Conservation (phyloP, 352 stramenopile species). For the Pythium brachiatum region DNA sequence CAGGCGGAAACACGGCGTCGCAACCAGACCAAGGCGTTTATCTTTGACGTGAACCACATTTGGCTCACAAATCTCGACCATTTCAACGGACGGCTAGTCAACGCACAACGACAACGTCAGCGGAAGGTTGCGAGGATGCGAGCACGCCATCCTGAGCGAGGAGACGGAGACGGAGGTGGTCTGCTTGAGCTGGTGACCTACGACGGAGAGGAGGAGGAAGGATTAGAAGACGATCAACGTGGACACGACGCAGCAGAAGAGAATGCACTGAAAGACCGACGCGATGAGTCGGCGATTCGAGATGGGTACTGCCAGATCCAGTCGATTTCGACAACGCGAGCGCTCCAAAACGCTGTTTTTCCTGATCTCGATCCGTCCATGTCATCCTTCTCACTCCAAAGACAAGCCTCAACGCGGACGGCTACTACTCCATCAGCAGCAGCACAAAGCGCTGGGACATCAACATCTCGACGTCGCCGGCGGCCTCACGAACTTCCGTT, state of each 20-base stretch:
- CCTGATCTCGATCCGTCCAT: slow-evolving; percentile 18
- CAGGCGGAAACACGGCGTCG: slow-evolving; percentile 57
- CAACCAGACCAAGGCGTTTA: slow-evolving; percentile 78
- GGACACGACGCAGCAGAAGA: slow-evolving; percentile 3
- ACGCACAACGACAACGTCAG: slow-evolving; percentile 18
- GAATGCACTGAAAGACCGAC: slow-evolving; percentile 39
- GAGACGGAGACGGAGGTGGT: slow-evolving; percentile 3
- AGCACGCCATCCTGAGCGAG: neutral
- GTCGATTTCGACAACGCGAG: slow-evolving; percentile 58
- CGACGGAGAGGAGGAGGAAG: neutral
- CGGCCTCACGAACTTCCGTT: slow-evolving; percentile 6
- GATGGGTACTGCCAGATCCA: slow-evolving; percentile 78
- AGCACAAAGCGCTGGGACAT: neutral
- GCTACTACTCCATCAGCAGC: neutral
- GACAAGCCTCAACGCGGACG: slow-evolving; percentile 2
- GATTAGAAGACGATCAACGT: slow-evolving; percentile 7
- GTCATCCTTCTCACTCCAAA: slow-evolving; percentile 5
- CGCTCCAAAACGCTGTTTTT: slow-evolving; percentile 55
- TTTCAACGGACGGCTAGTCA: slow-evolving; percentile 54
- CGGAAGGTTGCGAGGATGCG: neutral
- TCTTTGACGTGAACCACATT: slow-evolving; percentile 88
- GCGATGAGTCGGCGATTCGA: slow-evolving; percentile 57
- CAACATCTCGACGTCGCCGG: slow-evolving; percentile 11
- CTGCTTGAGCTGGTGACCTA: neutral
- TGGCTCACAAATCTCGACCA: slow-evolving; percentile 91